Evolutionary conservation across 2,329 filamentous ascomycete species (phyloP), one percentile per base, ranked within the genome.

Genomic region (Clarireedia paspali): DNA sequence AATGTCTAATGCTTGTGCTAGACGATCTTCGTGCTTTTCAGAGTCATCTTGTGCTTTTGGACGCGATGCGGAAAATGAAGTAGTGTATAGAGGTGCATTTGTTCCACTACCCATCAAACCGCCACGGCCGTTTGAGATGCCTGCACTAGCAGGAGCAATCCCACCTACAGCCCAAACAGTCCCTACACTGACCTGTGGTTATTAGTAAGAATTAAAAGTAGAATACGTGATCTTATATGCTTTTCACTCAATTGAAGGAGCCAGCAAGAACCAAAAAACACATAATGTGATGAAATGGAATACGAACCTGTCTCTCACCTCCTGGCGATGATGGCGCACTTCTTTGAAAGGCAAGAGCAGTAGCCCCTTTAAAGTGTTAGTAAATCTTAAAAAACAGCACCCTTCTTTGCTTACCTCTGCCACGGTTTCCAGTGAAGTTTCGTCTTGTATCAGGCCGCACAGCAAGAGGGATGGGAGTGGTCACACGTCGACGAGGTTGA

Each of bases 1-100:
- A 58, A 97, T 78, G n/a, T 88, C 81, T 51, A 97, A 76, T 2
- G 94, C 94, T 15, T 85, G 75, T 7, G 91, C 91, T 55, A 99
- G 73, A 27, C 90, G 83, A 42, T 81, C 80, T 64, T 88, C 82
- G 66, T 95, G 88, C 52, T 81, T 83, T 56, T 86, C 81, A 12
- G 78, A 73, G 42, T 89, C 82, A 39, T 88, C 82, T 39, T 81
- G 77, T 1, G 75, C 67, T 47, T 70, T 75, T 5, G 72, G 68
- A 20, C 70, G 70, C 0, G 68, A 58, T 5, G 67, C 68, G 0
- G 73, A 70, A 55, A 82, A 83, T 0, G 74, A 71, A n/a, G 77
- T 78, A 0, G 75, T 74, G 59, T 79, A 81, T n/a, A 82, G 73
- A 5, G 85, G 87, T 40, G 89, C 88, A 66, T 84, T 89, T 1